A percentile compares a stretch with the other conserved stretches of the same genome.
phyloP scores from a whole-genome alignment of 1,284 basidiomycete species.

The Apiotrichum mycotoxinovorans region DNA sequence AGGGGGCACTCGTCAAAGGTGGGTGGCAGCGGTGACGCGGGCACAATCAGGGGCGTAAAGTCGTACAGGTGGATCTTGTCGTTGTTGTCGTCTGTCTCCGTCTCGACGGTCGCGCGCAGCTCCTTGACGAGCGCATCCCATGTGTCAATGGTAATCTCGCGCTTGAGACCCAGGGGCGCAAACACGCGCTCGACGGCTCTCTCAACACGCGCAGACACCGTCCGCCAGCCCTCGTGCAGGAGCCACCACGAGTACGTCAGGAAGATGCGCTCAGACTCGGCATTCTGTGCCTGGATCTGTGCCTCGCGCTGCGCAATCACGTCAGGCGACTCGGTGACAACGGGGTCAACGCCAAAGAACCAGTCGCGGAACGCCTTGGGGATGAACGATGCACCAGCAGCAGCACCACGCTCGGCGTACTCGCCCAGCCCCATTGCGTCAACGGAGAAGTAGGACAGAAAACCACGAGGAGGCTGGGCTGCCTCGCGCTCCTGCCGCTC shows the following conservation, averaged over 20 bases:
- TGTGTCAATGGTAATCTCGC: conserved; percentile 36
- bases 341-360: conserved; percentile 1
- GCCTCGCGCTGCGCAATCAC: conserved; percentile 14
- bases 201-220: conserved; percentile 35
- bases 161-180: conserved; percentile 43
- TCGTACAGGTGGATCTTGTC: conserved; percentile 27
- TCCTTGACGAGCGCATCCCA: conserved; percentile 42
- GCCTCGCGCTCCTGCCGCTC: conserved; percentile 4
- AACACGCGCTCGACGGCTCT: conserved; percentile 40
- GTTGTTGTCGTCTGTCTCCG: conserved; percentile 11
- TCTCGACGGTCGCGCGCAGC: conserved; percentile 42
- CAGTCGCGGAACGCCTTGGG: conserved; percentile 1
- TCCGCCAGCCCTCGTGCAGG: conserved; percentile 47
- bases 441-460: conserved; percentile 30
- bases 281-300: conserved; percentile 20
- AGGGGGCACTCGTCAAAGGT: conserved; percentile 18
- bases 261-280: conserved; percentile 45
- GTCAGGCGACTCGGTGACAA: neutral
- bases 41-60: conserved; percentile 40
- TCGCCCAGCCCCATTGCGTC: conserved; percentile 35
- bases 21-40: conserved; percentile 26
- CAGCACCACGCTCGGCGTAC: conserved; percentile 21
- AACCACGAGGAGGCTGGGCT: neutral
- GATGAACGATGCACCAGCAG: conserved; percentile 6
- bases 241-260: conserved; percentile 50